A percentile compares a stretch with the other conserved stretches of the same genome.
Evolutionary conservation across 441 rosid species (phyloP).

Genomic region (Isatis lusitanica): DNA sequence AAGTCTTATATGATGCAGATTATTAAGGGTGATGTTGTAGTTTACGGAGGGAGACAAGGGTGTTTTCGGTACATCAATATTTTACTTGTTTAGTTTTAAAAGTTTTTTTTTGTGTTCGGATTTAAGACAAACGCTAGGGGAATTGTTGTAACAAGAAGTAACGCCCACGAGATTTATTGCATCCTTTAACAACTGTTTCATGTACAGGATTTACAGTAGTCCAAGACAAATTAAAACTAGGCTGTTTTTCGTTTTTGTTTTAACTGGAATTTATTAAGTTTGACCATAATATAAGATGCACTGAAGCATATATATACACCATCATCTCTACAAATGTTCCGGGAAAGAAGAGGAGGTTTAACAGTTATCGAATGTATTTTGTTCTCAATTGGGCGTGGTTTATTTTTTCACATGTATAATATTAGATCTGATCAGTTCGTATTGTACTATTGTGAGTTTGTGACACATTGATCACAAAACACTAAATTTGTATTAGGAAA

Average conservation of each 20-base stretch:
- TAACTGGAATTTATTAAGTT: slow-evolving; percentile 16
- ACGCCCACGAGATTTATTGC: slow-evolving; percentile 20
- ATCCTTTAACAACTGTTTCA: background rate
- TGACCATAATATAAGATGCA: slow-evolving; percentile 1
- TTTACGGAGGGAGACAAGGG: background rate
- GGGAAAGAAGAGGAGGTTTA: background rate
- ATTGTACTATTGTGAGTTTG: too few species aligned
- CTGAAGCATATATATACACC: background rate
- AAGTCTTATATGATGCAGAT: slow-evolving; percentile 11
- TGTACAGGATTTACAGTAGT: background rate
- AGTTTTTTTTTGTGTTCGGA: slow-evolving; percentile 5
- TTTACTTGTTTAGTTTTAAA: background rate
- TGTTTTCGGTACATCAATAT: background rate
- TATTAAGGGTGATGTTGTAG: slow-evolving; percentile 26
- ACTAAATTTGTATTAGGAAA: background rate
- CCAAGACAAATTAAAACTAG: background rate
- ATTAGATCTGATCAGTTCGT: too few species aligned
- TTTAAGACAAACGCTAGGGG: slow-evolving; percentile 12
- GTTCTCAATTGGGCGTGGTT: too few species aligned
- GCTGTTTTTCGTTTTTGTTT: background rate
- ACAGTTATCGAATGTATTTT: background rate
- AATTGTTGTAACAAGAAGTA: slow-evolving; percentile 18
- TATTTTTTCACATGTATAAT: too few species aligned
- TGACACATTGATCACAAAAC: too few species aligned
- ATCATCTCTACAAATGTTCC: background rate